These are phyloP conservation scores for Claviceps sorghi DNA, from an alignment of 2,329 filamentous ascomycete genomes.

Conservation along the genomic window DNA sequence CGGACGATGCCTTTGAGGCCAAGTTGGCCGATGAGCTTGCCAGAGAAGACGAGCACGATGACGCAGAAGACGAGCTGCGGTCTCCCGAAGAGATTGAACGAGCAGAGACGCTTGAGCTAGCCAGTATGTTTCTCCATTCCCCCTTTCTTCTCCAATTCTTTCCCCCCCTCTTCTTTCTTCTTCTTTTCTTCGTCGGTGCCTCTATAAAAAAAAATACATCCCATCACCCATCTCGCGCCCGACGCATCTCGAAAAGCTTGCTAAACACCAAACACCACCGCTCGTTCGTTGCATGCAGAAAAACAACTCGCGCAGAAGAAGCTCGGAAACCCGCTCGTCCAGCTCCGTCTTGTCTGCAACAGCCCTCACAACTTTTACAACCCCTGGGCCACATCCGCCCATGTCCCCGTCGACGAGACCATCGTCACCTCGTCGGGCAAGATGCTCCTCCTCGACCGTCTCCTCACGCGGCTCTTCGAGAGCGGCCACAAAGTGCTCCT, in stretches of 20 bases:
- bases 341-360: slow-evolving; percentile 83
- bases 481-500: slow-evolving; percentile 81
- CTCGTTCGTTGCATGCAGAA: slow-evolving; percentile 29
- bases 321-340: slow-evolving; percentile 82
- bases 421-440: slow-evolving; percentile 84
- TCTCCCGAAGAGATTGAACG: slow-evolving; percentile 48
- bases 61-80: slow-evolving; percentile 17
- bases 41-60: slow-evolving; percentile 22
- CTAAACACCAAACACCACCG: too few relatives aligned
- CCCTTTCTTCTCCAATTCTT: too few relatives aligned
- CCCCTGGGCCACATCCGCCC: slow-evolving; percentile 55
- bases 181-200: background rate
- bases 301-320: slow-evolving; percentile 84
- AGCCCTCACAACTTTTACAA: slow-evolving; percentile 95
- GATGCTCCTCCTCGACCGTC: slow-evolving; percentile 82
- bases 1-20: slow-evolving; percentile 72
- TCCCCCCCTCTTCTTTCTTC: background rate
- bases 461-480: slow-evolving; percentile 61
- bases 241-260: too few relatives aligned
- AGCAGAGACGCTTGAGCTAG: slow-evolving; percentile 56
- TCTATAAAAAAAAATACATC: background rate
- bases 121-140: slow-evolving; percentile 39
- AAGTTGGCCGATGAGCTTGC: slow-evolving; percentile 52
- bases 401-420: slow-evolving; percentile 55
- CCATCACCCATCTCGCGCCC: background rate